Evolutionary conservation across 306 rosid genomes (phyloP).

Genomic region (Vigna nakashimae): DNA sequence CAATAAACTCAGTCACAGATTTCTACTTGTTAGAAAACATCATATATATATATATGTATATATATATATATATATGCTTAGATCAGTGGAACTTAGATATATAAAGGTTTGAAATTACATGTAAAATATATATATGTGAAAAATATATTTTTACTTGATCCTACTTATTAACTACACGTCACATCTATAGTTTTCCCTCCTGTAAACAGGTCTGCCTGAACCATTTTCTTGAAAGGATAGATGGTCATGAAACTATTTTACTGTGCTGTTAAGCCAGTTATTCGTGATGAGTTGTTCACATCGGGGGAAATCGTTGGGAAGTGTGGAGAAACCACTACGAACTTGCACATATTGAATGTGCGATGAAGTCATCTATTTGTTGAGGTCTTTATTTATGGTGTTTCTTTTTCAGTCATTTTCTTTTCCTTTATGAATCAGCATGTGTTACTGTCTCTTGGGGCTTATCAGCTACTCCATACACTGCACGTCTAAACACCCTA

Average conservation of each 20-base stretch:
- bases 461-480: conserved; percentile 22
- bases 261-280: conserved; percentile 31
- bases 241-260: neutral
- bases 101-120: no score
- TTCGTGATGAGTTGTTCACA: conserved; percentile 39
- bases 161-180: neutral
- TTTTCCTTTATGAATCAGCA: conserved; percentile 19
- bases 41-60: no score
- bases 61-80: no score
- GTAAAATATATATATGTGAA: no score
- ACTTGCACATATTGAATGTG: conserved; percentile 36
- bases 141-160: no score
- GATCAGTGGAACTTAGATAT: no score
- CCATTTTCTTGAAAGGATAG: neutral
- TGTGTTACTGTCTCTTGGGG: conserved; percentile 39
- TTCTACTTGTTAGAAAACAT: no score
- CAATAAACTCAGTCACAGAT: no score
- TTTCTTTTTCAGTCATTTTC: neutral
- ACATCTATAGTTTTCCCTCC: neutral
- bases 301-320: conserved; percentile 35
- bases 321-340: conserved; percentile 38
- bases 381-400: conserved; percentile 10
- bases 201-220: neutral
- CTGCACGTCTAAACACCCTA: neutral
- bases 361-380: conserved; percentile 39